Evolutionary conservation across 164 flowering plant genomes (phyloP), one percentile per base, ranked within the genome.

Genomic region (Santalum album): DNA sequence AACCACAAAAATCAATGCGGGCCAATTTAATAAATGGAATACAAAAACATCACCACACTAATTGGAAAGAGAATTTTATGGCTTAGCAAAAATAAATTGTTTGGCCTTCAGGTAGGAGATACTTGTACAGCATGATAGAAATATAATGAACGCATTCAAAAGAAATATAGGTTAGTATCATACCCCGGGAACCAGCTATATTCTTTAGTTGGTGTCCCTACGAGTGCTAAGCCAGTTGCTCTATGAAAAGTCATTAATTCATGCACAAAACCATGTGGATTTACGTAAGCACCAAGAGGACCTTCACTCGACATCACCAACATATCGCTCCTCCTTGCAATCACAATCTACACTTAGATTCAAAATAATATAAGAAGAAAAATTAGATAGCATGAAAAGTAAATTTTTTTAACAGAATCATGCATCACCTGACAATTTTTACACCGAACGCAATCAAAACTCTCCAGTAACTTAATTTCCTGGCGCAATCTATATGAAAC

Each of bases 161-260:
- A 29, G 9, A 29, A 29, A 9, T 29, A 3, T 29, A 9, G 34
- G 9, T 3, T 9, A 29, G 4, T 9, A 29, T 32, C 74, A 48
- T 84, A 92, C 99, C 97, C 91, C 18, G 97, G 97, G 73, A 92
- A 92, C 99, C 97, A 92, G 76, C 96, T 87, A 70, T 75, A 76
- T 51, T 82, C 83, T 67, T 63, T 64, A 27, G 20, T 54, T 0
- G 96, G 75, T 48, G 26, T 58, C 44, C 92, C 92, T 24, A 23
- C 21, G 7, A 83, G 87, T 32, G 84, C 85, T 53, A 89, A 53
- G 55, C 91, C 90, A 67, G 66, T 75, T 52, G 86, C 78, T 64
- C 62, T 87, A 43, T 65, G 36, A 51, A 92, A 72, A 40, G 95
- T 92, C 90, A 89, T 72, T 50, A 84, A 65, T 66, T 92, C 95